Evolutionary conservation across 2,329 filamentous ascomycete genomes (phyloP).

Genomic region (Aureobasidium sp.): DNA sequence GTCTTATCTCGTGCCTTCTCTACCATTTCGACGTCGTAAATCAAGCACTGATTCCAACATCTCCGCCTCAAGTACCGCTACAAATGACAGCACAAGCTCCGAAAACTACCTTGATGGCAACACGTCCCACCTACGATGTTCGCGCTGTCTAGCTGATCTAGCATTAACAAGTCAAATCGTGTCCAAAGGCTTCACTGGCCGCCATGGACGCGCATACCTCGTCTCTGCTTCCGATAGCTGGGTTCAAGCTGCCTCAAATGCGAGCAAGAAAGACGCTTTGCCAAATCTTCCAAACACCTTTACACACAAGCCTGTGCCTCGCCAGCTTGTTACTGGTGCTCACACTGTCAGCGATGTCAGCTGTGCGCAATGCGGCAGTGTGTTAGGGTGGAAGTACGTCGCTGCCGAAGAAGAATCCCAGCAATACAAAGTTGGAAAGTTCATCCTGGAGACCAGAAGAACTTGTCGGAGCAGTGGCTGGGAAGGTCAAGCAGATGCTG

Average conservation of each 20-base stretch:
- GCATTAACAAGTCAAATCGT: slow-evolving; percentile 52
- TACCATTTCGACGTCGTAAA: slow-evolving; percentile 39
- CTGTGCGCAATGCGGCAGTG: slow-evolving; percentile 46
- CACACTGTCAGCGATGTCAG: slow-evolving; percentile 54
- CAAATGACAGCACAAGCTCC: slow-evolving; percentile 16
- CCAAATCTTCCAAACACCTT: slow-evolving; percentile 49
- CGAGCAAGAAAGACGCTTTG: slow-evolving; percentile 20
- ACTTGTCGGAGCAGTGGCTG: slow-evolving; percentile 43
- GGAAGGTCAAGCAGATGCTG: slow-evolving; percentile 33
- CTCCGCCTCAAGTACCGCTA: slow-evolving; percentile 25
- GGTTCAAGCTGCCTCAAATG: not conserved
- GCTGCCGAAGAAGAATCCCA: slow-evolving; percentile 52
- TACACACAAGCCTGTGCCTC: slow-evolving; percentile 46
- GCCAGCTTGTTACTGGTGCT: slow-evolving; percentile 53
- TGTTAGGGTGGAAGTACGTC: slow-evolving; percentile 58
- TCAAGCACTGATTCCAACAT: slow-evolving; percentile 30
- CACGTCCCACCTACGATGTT: slow-evolving; percentile 49
- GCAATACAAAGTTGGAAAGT: slow-evolving; percentile 58
- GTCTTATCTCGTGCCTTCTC: slow-evolving; percentile 41
- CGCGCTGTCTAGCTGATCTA: slow-evolving; percentile 50
- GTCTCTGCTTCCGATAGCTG: slow-evolving; percentile 35
- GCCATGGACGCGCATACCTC: slow-evolving; percentile 56
- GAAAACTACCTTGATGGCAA: slow-evolving; percentile 35
- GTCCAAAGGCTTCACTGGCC: slow-evolving; percentile 56
- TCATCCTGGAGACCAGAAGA: slow-evolving; percentile 53